These are phyloP conservation scores for Aspergillus funiculosus DNA, from an alignment of 495 filamentous ascomycete species.

Conservation along the genomic window DNA sequence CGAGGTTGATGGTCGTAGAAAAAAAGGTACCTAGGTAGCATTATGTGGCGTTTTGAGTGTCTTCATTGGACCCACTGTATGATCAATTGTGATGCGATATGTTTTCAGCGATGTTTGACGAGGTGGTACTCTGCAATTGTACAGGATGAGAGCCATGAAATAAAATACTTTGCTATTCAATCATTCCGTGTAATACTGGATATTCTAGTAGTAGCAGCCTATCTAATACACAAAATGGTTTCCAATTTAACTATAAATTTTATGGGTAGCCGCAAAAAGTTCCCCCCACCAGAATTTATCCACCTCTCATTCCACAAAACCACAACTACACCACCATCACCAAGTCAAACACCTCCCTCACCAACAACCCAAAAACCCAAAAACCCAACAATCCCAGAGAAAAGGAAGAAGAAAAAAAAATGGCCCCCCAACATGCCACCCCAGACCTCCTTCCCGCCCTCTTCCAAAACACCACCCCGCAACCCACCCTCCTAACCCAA, in stretches of 20 bases:
- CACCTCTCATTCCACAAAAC: neutral
- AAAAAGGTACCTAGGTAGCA: slow-evolving; percentile 12
- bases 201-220: too few species aligned
- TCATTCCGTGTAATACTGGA: too few species aligned
- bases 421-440: slow-evolving; percentile 7
- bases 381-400: neutral
- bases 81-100: too few species aligned
- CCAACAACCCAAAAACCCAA: neutral
- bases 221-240: too few species aligned
- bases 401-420: neutral
- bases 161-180: too few species aligned
- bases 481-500: slow-evolving; percentile 66
- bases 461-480: slow-evolving; percentile 54
- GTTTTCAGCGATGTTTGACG: too few species aligned
- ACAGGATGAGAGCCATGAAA: too few species aligned
- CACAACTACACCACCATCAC: neutral
- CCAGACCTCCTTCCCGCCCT: slow-evolving; percentile 56
- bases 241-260: too few species aligned
- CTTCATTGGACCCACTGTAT: too few species aligned
- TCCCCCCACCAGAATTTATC: neutral
- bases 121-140: too few species aligned
- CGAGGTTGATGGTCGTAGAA: too few species aligned
- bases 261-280: neutral
- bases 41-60: too few species aligned
- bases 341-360: neutral